Percentiles rank a stretch among this genome's conserved stretches.
Evolutionary conservation across 805 yeast species (phyloP).

Genomic region (Monosporozyma servazzii): DNA sequence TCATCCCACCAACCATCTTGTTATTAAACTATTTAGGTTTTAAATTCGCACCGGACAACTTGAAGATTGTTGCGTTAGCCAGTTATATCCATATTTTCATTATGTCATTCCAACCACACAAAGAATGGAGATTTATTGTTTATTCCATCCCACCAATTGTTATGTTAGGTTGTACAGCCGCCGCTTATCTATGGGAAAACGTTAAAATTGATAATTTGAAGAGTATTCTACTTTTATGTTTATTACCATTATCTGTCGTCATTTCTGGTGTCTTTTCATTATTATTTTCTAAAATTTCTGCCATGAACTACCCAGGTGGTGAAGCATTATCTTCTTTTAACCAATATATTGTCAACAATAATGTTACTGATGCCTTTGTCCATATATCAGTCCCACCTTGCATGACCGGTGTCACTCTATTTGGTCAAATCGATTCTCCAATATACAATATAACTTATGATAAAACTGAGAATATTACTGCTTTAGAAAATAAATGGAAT

Average conservation of each 20-base stretch:
- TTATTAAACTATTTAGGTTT: slow-evolving; percentile 32
- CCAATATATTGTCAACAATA: slow-evolving; percentile 27
- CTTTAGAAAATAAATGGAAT: slow-evolving; percentile 36
- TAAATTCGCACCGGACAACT: slow-evolving; percentile 28
- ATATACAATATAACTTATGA: slow-evolving; percentile 45
- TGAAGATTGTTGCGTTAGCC: slow-evolving; percentile 42
- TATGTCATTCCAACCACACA: slow-evolving; percentile 80
- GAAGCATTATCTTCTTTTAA: slow-evolving; percentile 53
- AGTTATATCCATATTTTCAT: slow-evolving; percentile 46
- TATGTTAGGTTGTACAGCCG: slow-evolving; percentile 54
- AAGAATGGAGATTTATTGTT: slow-evolving; percentile 86
- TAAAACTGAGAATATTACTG: slow-evolving; percentile 51
- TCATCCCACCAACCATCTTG: slow-evolving; percentile 39
- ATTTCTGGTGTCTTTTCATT: slow-evolving; percentile 36
- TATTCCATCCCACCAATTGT: slow-evolving; percentile 67
- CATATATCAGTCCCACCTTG: slow-evolving; percentile 77
- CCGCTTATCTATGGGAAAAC: slow-evolving; percentile 33
- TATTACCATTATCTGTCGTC: slow-evolving; percentile 29
- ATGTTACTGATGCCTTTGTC: slow-evolving; percentile 32
- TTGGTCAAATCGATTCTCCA: slow-evolving; percentile 48
- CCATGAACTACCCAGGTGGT: slow-evolving; percentile 86
- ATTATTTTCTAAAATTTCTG: slow-evolving; percentile 51
- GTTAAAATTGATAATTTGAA: slow-evolving; percentile 17
- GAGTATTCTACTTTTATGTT: slow-evolving; percentile 22
- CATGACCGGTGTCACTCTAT: slow-evolving; percentile 78